Evolutionary conservation across 2,329 filamentous ascomycete species (phyloP).

Genomic region (Colletotrichum spaethianum): DNA sequence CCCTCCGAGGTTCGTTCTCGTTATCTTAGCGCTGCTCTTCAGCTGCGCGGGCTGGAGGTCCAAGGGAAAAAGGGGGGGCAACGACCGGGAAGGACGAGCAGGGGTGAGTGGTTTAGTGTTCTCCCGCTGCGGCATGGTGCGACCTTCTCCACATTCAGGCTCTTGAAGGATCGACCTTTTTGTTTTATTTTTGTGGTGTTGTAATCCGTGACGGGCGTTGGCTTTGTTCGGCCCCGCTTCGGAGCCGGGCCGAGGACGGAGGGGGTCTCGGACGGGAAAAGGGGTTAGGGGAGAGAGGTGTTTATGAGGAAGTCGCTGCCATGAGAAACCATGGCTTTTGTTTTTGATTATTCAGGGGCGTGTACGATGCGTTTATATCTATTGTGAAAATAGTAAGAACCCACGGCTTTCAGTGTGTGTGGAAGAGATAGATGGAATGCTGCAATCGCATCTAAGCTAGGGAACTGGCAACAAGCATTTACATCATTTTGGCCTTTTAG

Average conservation of each 20-base stretch:
- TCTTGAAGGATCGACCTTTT: not conserved
- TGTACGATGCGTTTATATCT: too few species aligned
- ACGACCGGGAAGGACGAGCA: not conserved
- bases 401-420: not conserved
- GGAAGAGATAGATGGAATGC: not conserved
- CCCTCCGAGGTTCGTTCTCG: not conserved
- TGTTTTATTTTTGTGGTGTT: too few species aligned
- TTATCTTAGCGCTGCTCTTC: slow-evolving; percentile 15
- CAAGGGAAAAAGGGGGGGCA: not conserved
- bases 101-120: not conserved
- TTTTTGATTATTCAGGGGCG: not conserved
- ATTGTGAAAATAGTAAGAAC: not conserved
- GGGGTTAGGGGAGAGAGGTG: not conserved
- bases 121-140: slow-evolving; percentile 1
- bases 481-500: not conserved
- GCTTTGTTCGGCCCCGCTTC: slow-evolving; percentile 9
- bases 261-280: not conserved
- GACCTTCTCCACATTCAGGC: slow-evolving; percentile 17
- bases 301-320: not conserved
- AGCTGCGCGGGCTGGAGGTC: not conserved
- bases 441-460: not conserved
- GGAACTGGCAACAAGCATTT: not conserved
- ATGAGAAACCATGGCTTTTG: not conserved
- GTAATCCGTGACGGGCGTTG: not conserved
- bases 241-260: slow-evolving; percentile 2